Percentiles rank a stretch among this genome's conserved stretches.
These are phyloP conservation scores for Phytophthora capsici DNA, from an alignment of 352 stramenopile genomes.

Conservation along the genomic window DNA sequence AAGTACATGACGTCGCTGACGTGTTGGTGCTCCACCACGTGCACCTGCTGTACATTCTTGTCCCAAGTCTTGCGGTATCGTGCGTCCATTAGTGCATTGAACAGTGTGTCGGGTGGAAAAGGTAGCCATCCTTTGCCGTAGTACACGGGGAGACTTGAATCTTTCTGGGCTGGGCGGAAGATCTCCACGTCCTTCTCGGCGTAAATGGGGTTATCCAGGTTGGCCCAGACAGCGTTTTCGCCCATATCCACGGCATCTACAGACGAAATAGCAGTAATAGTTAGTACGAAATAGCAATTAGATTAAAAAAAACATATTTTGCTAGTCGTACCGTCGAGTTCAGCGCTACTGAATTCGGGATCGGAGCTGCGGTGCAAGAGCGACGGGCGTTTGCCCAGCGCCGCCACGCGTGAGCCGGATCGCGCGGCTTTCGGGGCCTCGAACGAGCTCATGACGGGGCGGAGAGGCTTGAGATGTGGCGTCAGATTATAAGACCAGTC, in stretches of 20 bases:
- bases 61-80: slow-evolving; percentile 70
- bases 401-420: slow-evolving; percentile 18
- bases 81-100: slow-evolving; percentile 68
- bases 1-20: slow-evolving; percentile 76
- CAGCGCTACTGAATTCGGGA: slow-evolving; percentile 62
- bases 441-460: slow-evolving; percentile 47
- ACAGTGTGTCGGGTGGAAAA: slow-evolving; percentile 72
- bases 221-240: slow-evolving; percentile 66
- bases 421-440: slow-evolving; percentile 20
- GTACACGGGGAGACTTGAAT: slow-evolving; percentile 71
- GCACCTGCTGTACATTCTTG: slow-evolving; percentile 47
- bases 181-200: slow-evolving; percentile 77
- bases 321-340: slow-evolving; percentile 49
- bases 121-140: slow-evolving; percentile 77
- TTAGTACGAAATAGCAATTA: slow-evolving; percentile 1
- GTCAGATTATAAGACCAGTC: slow-evolving; percentile 1
- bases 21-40: slow-evolving; percentile 52
- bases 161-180: slow-evolving; percentile 55
- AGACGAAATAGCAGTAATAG: not conserved
- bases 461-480: slow-evolving; percentile 7
- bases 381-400: slow-evolving; percentile 31
- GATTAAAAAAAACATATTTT: slow-evolving; percentile 1
- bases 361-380: slow-evolving; percentile 70
- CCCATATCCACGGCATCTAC: slow-evolving; percentile 73
- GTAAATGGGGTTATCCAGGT: slow-evolving; percentile 73